Conservation (phyloP, 495 filamentous ascomycete species). For the Xeromyces bisporus region DNA sequence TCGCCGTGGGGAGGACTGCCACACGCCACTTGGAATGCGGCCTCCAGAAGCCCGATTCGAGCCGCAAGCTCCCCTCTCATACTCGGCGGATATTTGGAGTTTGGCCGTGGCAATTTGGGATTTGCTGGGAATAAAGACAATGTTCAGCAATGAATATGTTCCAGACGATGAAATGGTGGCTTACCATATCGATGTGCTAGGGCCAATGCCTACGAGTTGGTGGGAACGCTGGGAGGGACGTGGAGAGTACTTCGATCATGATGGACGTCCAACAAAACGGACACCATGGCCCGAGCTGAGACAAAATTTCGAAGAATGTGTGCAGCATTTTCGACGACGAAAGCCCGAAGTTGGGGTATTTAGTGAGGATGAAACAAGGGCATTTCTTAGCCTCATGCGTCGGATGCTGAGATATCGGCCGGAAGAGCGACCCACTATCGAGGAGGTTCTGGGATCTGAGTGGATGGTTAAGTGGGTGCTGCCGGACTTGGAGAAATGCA, state of each 20-base stretch:
- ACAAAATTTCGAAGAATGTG: slow-evolving; percentile 12
- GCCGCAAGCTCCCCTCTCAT: slow-evolving; percentile 10
- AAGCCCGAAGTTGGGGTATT: slow-evolving; percentile 5
- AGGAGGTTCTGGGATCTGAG: slow-evolving; percentile 9
- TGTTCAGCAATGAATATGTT: slow-evolving; percentile 15
- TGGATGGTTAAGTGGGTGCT: slow-evolving; percentile 21
- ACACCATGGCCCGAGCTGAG: slow-evolving; percentile 12
- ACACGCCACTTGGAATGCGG: slow-evolving; percentile 12
- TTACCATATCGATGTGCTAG: slow-evolving; percentile 17
- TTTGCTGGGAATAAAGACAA: slow-evolving; percentile 19
- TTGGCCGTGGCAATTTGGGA: slow-evolving; percentile 20
- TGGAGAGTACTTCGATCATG: slow-evolving; percentile 10
- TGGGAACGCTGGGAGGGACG: slow-evolving; percentile 16
- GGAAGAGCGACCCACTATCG: slow-evolving; percentile 8
- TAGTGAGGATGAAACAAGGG: slow-evolving; percentile 9
- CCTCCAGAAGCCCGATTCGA: slow-evolving; percentile 20
- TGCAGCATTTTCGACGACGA: slow-evolving; percentile 16
- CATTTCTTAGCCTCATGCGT: slow-evolving; percentile 17
- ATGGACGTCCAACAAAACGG: slow-evolving; percentile 9
- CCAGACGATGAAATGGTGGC: slow-evolving; percentile 11
- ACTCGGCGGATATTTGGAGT: slow-evolving; percentile 22
- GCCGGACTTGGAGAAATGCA: slow-evolving; percentile 7
- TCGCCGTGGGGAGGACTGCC: slow-evolving; percentile 16
- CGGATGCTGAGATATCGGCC: slow-evolving; percentile 9
- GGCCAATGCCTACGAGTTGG: slow-evolving; percentile 16